Percentiles rank a stretch among this genome's conserved stretches.
These are phyloP conservation scores for Aspergillus sp. DNA, from an alignment of 2,329 filamentous ascomycete species.

Conservation along the genomic window DNA sequence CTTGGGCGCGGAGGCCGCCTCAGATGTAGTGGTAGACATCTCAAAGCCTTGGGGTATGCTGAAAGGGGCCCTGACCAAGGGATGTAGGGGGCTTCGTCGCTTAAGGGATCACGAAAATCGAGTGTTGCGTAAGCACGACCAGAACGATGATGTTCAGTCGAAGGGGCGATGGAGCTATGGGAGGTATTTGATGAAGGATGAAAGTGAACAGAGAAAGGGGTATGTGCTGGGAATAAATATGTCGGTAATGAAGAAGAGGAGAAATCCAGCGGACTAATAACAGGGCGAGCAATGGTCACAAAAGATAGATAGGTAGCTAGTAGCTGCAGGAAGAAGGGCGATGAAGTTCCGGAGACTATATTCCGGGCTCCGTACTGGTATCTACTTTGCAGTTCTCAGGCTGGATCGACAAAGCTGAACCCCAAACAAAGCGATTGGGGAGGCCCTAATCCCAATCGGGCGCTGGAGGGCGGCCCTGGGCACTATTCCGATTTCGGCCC, in stretches of 20 bases:
- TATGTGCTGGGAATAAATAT: background rate
- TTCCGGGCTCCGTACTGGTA: too few relatives aligned
- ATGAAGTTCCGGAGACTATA: too few relatives aligned
- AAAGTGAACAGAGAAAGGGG: background rate
- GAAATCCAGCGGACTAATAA: background rate
- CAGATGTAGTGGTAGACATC: slow-evolving; percentile 47
- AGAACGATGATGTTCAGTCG: slow-evolving; percentile 7
- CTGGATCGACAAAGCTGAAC: too few relatives aligned
- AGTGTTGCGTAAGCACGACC: slow-evolving; percentile 2
- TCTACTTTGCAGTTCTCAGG: too few relatives aligned
- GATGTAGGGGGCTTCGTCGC: slow-evolving; percentile 84
- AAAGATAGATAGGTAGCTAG: too few relatives aligned
- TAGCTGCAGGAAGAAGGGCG: too few relatives aligned
- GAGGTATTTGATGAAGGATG: too few relatives aligned
- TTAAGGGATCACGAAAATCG: slow-evolving; percentile 22
- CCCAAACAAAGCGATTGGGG: too few relatives aligned
- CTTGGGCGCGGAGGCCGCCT: slow-evolving; percentile 49
- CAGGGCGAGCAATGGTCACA: too few relatives aligned
- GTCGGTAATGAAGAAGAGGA: background rate
- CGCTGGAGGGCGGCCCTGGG: too few relatives aligned
- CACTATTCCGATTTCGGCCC: too few relatives aligned
- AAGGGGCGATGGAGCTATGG: background rate
- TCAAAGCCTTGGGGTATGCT: slow-evolving; percentile 55
- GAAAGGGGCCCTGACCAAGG: slow-evolving; percentile 96
- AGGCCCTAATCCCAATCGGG: too few relatives aligned